A percentile compares a stretch with the other conserved stretches of the same genome.
Evolutionary conservation across 495 filamentous ascomycete genomes (phyloP).

Genomic region (Daldinia caldariorum): DNA sequence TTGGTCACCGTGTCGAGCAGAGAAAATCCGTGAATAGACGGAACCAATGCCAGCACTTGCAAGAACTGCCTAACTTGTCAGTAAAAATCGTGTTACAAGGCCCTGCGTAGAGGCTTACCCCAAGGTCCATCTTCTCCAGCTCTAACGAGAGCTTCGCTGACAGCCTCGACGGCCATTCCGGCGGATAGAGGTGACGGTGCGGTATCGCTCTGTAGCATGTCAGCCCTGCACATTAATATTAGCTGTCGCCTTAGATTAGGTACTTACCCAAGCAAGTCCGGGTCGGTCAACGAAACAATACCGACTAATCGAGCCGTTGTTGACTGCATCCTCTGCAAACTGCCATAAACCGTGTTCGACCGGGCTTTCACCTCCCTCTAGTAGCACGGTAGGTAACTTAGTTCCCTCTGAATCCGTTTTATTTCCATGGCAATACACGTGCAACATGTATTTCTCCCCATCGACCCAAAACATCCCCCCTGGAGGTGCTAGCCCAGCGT

Average conservation of each 20-base stretch:
- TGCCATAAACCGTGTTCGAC: conserved; percentile 79
- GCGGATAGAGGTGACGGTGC: conserved; percentile 92
- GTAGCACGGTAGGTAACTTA: conserved; percentile 72
- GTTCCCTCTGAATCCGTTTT: conserved; percentile 60
- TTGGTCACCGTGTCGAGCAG: conserved; percentile 75
- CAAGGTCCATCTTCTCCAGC: conserved; percentile 88
- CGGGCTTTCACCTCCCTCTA: conserved; percentile 82
- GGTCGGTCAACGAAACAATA: conserved; percentile 98
- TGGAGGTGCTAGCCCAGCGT: conserved; percentile 73
- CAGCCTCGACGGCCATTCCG: conserved; percentile 84
- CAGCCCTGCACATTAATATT: not conserved
- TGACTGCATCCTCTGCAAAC: conserved; percentile 71
- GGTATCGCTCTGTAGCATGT: conserved; percentile 69
- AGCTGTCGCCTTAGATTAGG: not conserved
- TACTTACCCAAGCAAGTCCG: conserved; percentile 77
- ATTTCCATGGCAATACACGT: conserved; percentile 84
- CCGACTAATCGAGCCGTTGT: conserved; percentile 78
- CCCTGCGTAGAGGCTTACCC: conserved; percentile 59
- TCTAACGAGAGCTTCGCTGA: conserved; percentile 82
- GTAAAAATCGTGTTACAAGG: not conserved
- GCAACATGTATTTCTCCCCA: conserved; percentile 81
- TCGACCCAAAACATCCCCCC: conserved; percentile 83
- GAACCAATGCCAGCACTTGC: conserved; percentile 77
- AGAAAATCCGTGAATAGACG: conserved; percentile 89
- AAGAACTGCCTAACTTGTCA: conserved; percentile 49